These are phyloP conservation scores for Parafenestella ontariensis DNA, from an alignment of 2,329 filamentous ascomycete species.

Conservation along the genomic window DNA sequence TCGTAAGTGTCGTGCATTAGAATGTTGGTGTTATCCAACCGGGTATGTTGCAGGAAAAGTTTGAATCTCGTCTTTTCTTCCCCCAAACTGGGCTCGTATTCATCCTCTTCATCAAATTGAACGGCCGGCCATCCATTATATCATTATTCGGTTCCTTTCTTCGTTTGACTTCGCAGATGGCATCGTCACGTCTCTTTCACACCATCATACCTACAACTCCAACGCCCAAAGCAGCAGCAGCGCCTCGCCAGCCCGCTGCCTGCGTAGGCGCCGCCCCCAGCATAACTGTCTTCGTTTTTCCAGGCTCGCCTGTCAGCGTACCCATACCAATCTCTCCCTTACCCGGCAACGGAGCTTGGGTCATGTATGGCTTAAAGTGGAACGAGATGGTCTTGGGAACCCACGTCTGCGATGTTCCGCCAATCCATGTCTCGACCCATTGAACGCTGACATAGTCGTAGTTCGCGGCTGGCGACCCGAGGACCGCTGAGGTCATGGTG, in stretches of 20 bases:
- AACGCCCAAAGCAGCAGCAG: constrained; percentile 30
- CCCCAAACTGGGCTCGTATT: background rate
- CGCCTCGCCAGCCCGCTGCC: constrained; percentile 19
- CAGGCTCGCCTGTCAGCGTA: constrained; percentile 39
- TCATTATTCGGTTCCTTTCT: background rate
- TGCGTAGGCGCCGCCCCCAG: constrained; percentile 31
- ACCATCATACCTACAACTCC: constrained; percentile 30
- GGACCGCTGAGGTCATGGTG: constrained; percentile 4
- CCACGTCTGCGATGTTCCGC: constrained; percentile 39
- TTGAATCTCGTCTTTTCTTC: background rate
- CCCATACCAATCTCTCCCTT: constrained; percentile 45
- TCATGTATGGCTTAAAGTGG: constrained; percentile 27
- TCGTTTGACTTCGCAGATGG: background rate
- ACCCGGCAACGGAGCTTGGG: constrained; percentile 32
- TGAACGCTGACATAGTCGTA: constrained; percentile 36
- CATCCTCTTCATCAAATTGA: background rate
- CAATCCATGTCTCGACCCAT: constrained; percentile 44
- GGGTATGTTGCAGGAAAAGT: background rate
- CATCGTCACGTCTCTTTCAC: constrained; percentile 10
- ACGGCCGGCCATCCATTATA: background rate
- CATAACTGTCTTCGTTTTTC: constrained; percentile 35
- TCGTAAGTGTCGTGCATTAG: constrained; percentile 2
- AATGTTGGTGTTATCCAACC: background rate
- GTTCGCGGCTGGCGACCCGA: constrained; percentile 2
- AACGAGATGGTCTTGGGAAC: constrained; percentile 38